Base-by-base conservation (phyloP, 1,284 basidiomycete species). In the Rhodotorula mucilaginosa region DNA sequence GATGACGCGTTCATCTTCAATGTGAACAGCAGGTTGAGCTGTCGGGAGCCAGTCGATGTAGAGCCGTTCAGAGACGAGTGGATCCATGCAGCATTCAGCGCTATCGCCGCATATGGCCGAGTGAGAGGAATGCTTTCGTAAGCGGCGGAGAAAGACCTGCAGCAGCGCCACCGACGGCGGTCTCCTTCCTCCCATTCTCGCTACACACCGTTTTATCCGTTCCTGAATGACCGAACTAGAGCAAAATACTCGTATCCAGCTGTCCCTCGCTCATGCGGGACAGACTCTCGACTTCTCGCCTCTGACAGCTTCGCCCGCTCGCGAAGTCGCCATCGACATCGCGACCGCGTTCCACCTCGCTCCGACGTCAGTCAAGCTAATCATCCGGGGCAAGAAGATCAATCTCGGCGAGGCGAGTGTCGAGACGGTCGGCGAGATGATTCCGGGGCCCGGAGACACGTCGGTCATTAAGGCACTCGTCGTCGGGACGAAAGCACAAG, bases 311-410 rank as follows among this genome's bases (percentile, higher is more conserved):
- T n/a, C 69, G 44, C 47, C 65, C 4, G 52, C 67, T 52, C 44
- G 62, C 34, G 31, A 52, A 8, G 58, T 78, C 48, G 61, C 65
- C 34, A 26, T 19, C 12, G 6, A 23, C 2, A 62, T 78, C 54
- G 26, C 62, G 8, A 3, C 16, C 13, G 49, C 65, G 39, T 75
- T 74, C 57, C 13, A 56, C 47, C 73, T 78, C 64, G 52, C 69
- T 2, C 58, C 70, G 2, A 48, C 58, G 5, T 60, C 64, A 34
- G 64, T 74, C 29, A 78, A 78, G 64, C 65, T 78, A 23, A 26
- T 76, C 15, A 29, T 66, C 34, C 71, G 71, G 56, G 75, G 75
- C 29, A 68, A 69, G 48, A 71, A 70, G 58, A 29, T 76, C 18
- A 1, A 26, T 18, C 29, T 59, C 23, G 56, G 49, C n/a, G 23